Base-by-base conservation (phyloP, 257 asterid genomes). In the Solanum chmielewskii region DNA sequence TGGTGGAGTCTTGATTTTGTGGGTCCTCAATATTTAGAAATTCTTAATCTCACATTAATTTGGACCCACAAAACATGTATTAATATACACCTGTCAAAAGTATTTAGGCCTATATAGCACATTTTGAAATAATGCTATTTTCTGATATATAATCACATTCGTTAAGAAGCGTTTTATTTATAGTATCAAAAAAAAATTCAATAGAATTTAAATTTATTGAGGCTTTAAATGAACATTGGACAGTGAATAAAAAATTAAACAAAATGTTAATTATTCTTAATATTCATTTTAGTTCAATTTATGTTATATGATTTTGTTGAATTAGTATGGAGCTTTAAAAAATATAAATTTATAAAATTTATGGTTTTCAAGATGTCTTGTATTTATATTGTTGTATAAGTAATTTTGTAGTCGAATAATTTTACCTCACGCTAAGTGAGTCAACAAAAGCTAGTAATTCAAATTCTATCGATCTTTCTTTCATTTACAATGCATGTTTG, bases 161-260 rank as follows among this genome's bases (percentile, higher is more conserved):
- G 2, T 62, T n/a, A n/a, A n/a, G 13, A 62, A 11, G 16, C 4
- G 1, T 62, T n/a, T 62, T 62, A 11, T 62, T 13, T 62, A 5
- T n/a, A 11, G 2, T 62, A 1, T n/a, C 0, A 1, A 37, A 6
- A 37, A 0, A 1, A 0, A 4, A 11, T 62, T 62, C 0, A 0
- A 10, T 11, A 62, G 2, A n/a, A n/a, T 62, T 62, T n/a, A 3
- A 11, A n/a, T 62, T n/a, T n/a, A n/a, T 13, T 11, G 20, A 49
- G 15, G 14, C 16, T 62, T 8, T 8, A 62, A n/a, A n/a, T n/a
- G 16, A 3, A n/a, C n/a, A 60, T 0, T 10, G 14, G 1, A 60
- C 0, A 1, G 2, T 21, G 14, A 60, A 23, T 60, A 10, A 3
- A 60, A 60, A 11, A 62, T n/a, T 11, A 1, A 8, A 7, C 13